These are phyloP conservation scores for Myxozyma udenii DNA, from an alignment of 805 yeast species.

Conservation along the genomic window DNA sequence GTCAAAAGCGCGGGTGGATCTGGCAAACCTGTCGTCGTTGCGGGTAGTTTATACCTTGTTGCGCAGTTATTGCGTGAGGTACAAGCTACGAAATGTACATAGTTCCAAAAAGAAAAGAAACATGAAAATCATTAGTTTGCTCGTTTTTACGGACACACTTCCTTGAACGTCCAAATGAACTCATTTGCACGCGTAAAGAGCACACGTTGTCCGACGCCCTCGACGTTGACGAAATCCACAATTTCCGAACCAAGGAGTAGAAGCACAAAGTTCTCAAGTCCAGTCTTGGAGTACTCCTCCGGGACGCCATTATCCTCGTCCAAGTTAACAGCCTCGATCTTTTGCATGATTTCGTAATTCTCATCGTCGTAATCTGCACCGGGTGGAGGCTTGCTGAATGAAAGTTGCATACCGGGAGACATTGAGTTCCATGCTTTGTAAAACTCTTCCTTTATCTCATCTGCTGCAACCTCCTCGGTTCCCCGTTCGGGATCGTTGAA, in stretches of 20 bases:
- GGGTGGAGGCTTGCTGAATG: slow-evolving; percentile 25
- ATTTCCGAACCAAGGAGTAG: slow-evolving; percentile 16
- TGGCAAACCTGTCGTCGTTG: slow-evolving; percentile 48
- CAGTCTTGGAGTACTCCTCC: slow-evolving; percentile 5
- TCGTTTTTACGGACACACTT: slow-evolving; percentile 17
- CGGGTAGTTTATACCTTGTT: slow-evolving; percentile 69
- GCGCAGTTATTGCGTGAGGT: slow-evolving; percentile 31
- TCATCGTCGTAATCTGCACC: slow-evolving; percentile 17
- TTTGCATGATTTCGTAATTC: slow-evolving; percentile 11
- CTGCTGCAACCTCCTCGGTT: slow-evolving; percentile 8
- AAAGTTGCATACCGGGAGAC: slow-evolving; percentile 22
- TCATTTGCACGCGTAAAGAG: slow-evolving; percentile 8
- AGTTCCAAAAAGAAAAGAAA: background rate
- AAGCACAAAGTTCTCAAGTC: slow-evolving; percentile 18
- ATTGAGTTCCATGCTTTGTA: slow-evolving; percentile 21
- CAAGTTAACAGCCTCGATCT: slow-evolving; percentile 11
- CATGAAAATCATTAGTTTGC: background rate
- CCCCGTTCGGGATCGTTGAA: slow-evolving; percentile 14
- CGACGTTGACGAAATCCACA: slow-evolving; percentile 21
- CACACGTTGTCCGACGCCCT: slow-evolving; percentile 23
- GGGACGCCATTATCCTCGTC: slow-evolving; percentile 7
- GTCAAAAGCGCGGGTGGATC: slow-evolving; percentile 33
- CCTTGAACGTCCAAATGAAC: slow-evolving; percentile 23
- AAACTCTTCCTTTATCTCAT: slow-evolving; percentile 10
- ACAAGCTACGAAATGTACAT: background rate